Percentiles rank a stretch among this genome's conserved stretches.
These are phyloP conservation scores for Pyropia haitanensis DNA, from an alignment of 23 red algal species.

Conservation along the genomic window DNA sequence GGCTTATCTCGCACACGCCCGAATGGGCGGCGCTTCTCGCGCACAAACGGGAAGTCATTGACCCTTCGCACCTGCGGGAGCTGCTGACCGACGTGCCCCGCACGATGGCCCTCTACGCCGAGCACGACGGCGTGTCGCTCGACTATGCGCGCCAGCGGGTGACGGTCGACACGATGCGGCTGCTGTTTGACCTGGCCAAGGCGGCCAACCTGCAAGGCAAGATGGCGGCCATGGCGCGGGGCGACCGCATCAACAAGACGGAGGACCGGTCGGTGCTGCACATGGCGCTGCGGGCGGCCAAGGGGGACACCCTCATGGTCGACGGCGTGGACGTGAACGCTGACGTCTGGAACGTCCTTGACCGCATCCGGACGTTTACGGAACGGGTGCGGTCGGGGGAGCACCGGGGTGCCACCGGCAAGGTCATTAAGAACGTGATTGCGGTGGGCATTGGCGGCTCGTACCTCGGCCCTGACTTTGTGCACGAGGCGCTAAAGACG, in stretches of 20 bases:
- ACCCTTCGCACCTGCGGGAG: slow-evolving; percentile 9
- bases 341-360: slow-evolving; percentile 64
- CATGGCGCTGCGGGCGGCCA: slow-evolving; percentile 86
- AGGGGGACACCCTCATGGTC: slow-evolving; percentile 15
- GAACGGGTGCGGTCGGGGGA: slow-evolving; percentile 59
- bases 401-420: slow-evolving; percentile 76
- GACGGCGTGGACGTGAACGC: slow-evolving; percentile 48
- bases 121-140: slow-evolving; percentile 37
- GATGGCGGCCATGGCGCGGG: slow-evolving; percentile 72
- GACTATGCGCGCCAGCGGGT: slow-evolving; percentile 91
- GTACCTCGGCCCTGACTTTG: slow-evolving; percentile 96
- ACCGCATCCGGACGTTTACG: slow-evolving; percentile 40
- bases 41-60: too few relatives aligned
- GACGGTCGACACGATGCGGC: slow-evolving; percentile 18
- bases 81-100: slow-evolving; percentile 45
- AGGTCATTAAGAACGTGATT: slow-evolving; percentile 73
- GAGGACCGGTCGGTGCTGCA: slow-evolving; percentile 88
- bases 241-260: slow-evolving; percentile 80
- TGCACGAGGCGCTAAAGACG: slow-evolving; percentile 79
- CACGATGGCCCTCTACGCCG: slow-evolving; percentile 16
- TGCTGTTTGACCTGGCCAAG: slow-evolving; percentile 46
- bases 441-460: slow-evolving; percentile 92
- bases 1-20: too few relatives aligned
- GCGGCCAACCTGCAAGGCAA: slow-evolving; percentile 18
- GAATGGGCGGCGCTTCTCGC: too few relatives aligned